phyloP scores from a whole-genome alignment of 495 filamentous ascomycete genomes.

The Podospora fimiseda region DNA sequence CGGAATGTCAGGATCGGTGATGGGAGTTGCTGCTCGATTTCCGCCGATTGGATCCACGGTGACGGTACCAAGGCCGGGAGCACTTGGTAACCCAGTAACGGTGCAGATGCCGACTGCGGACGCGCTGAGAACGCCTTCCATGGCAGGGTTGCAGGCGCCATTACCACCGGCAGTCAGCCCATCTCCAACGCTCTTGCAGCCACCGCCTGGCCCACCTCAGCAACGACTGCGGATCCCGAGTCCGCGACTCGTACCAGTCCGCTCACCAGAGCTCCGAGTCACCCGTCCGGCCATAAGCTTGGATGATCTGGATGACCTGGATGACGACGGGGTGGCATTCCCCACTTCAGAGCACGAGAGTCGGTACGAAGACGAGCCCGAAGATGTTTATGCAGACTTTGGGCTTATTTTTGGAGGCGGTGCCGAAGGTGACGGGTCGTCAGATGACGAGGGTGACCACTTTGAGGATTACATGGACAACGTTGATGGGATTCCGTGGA shows the following conservation, averaged over 20 bases:
- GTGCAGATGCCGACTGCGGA: too few species aligned
- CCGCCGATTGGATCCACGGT: too few species aligned
- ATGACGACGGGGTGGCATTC: slow-evolving; percentile 34
- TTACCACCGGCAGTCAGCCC: neutral
- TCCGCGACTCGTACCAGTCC: slow-evolving; percentile 16
- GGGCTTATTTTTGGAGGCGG: slow-evolving; percentile 37
- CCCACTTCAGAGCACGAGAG: slow-evolving; percentile 40
- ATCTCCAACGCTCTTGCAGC: neutral
- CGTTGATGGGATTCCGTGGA: slow-evolving; percentile 32
- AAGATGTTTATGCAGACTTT: slow-evolving; percentile 46
- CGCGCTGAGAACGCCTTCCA: too few species aligned
- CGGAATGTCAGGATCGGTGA: neutral
- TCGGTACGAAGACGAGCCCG: slow-evolving; percentile 35
- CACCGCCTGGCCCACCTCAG: neutral
- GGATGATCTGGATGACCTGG: slow-evolving; percentile 22
- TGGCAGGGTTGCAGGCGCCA: too few species aligned
- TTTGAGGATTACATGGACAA: slow-evolving; percentile 31
- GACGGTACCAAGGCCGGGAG: neutral
- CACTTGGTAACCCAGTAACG: neutral
- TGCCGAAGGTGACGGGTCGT: slow-evolving; percentile 12
- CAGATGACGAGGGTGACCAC: slow-evolving; percentile 19
- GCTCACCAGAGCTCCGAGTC: slow-evolving; percentile 23
- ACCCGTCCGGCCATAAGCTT: slow-evolving; percentile 8
- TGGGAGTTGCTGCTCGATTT: neutral
- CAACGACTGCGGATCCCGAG: slow-evolving; percentile 14